A percentile compares a stretch with the other conserved stretches of the same genome.
These are phyloP conservation scores for Ilyonectria mors-panacis DNA, from an alignment of 2,329 filamentous ascomycete species.

Conservation along the genomic window DNA sequence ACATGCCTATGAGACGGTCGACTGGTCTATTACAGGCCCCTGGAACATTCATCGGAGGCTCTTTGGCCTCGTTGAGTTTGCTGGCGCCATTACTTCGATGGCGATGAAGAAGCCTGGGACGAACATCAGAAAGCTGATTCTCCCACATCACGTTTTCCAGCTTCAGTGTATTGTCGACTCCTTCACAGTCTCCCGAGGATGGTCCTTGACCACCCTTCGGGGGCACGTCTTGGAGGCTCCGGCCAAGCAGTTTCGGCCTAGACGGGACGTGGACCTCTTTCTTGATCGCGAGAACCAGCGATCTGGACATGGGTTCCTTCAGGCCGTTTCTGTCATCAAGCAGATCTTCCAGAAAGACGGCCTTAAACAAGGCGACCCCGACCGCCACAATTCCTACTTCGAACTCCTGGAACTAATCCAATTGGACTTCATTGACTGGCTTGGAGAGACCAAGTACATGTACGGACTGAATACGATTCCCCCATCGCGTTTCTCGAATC, in stretches of 20 bases:
- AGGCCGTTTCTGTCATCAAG: constrained; percentile 7
- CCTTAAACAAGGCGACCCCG: background rate
- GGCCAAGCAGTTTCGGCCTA: constrained; percentile 52
- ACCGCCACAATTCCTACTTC: background rate
- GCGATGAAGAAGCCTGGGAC: constrained; percentile 61
- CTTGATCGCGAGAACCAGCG: constrained; percentile 55
- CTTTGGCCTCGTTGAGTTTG: constrained; percentile 63
- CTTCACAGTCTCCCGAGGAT: constrained; percentile 60
- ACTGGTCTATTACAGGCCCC: constrained; percentile 59
- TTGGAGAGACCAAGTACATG: constrained; percentile 37
- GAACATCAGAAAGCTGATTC: constrained; percentile 57
- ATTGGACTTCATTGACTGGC: constrained; percentile 29
- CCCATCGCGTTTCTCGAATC: constrained; percentile 58
- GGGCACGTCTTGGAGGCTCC: constrained; percentile 56
- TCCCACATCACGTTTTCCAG: constrained; percentile 64
- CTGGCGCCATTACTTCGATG: constrained; percentile 58
- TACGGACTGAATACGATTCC: constrained; percentile 46
- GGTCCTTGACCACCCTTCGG: constrained; percentile 52
- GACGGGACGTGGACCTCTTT: constrained; percentile 60
- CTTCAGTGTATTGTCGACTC: constrained; percentile 67
- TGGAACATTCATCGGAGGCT: constrained; percentile 50
- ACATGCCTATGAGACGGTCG: constrained; percentile 52
- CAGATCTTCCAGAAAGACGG: constrained; percentile 3
- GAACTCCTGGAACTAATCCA: constrained; percentile 21
- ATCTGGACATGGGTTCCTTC: constrained; percentile 26